These are phyloP conservation scores for Leptodontidium sp. DNA, from an alignment of 2,329 filamentous ascomycete species.

Conservation along the genomic window DNA sequence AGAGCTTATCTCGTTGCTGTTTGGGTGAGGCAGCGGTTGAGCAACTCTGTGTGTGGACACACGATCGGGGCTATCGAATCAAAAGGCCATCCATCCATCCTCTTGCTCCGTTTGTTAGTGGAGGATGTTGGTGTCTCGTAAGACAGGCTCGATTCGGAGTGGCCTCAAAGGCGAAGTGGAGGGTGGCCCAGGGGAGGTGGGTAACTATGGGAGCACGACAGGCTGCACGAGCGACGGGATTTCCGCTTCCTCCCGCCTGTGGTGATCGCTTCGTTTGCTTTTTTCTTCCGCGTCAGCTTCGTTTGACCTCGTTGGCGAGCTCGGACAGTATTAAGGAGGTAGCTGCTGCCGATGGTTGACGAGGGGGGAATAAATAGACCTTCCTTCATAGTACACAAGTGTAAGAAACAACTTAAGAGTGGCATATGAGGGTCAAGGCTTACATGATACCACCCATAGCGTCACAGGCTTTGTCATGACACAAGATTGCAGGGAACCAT, in stretches of 20 bases:
- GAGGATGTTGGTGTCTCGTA: slow-evolving; percentile 25
- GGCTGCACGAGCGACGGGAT: slow-evolving; percentile 34
- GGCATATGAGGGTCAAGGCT: not conserved
- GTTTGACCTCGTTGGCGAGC: slow-evolving; percentile 16
- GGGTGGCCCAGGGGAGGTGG: not conserved
- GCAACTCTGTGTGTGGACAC: not conserved
- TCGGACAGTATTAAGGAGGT: not conserved
- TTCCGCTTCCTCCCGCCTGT: slow-evolving; percentile 35
- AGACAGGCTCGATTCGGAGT: slow-evolving; percentile 28
- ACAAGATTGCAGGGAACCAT: slow-evolving; percentile 1
- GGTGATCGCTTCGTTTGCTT: slow-evolving; percentile 28
- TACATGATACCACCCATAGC: not conserved
- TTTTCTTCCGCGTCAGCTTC: slow-evolving; percentile 13
- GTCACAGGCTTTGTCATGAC: slow-evolving; percentile 2
- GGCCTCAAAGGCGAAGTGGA: slow-evolving; percentile 1
- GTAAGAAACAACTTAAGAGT: not conserved
- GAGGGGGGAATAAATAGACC: not conserved
- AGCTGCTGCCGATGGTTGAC: not conserved
- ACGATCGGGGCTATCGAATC: slow-evolving; percentile 2
- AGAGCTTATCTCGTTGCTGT: slow-evolving; percentile 1
- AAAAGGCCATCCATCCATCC: not conserved
- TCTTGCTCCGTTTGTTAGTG: slow-evolving; percentile 18
- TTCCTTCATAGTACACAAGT: not conserved
- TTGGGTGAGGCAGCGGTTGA: not conserved
- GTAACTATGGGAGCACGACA: not conserved